Conservation (phyloP, 257 asterid species). For the Ilex aquifolium region DNA sequence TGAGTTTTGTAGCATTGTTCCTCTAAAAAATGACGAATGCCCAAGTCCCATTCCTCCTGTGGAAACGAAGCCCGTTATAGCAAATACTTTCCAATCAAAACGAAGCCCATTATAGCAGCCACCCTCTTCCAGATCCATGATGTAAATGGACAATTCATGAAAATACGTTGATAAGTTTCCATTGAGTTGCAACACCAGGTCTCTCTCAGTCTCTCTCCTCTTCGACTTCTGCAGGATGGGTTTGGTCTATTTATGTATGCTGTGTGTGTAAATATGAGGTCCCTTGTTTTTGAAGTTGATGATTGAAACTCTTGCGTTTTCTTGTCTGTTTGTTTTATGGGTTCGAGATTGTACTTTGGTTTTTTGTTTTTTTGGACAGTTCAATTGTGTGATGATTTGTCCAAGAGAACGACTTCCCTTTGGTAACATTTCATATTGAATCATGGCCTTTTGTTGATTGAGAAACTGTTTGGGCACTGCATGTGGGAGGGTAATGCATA, state of each 20-base stretch:
- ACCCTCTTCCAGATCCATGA: no score
- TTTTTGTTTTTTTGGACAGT: background rate
- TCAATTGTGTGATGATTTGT: slow-evolving; percentile 27
- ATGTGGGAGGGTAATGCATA: background rate
- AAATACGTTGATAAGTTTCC: no score
- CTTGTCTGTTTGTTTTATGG: background rate
- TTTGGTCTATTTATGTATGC: slow-evolving; percentile 10
- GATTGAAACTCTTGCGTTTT: slow-evolving; percentile 14
- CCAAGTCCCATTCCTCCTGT: no score
- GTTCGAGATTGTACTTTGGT: background rate
- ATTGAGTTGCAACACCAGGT: slow-evolving; percentile 17
- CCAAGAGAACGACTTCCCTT: slow-evolving; percentile 9
- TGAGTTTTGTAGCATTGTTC: no score
- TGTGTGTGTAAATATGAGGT: slow-evolving; percentile 11
- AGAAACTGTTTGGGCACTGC: background rate
- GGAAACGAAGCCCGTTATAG: no score
- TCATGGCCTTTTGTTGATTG: no score
- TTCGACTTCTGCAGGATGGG: slow-evolving; percentile 2
- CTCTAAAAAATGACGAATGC: no score
- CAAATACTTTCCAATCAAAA: no score
- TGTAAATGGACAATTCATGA: no score
- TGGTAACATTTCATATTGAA: background rate
- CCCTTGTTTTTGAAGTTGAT: background rate
- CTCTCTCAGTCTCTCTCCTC: background rate
- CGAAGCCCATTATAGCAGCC: no score